Conservation (phyloP, 345 rosid genomes). For the Anacardium occidentale region DNA sequence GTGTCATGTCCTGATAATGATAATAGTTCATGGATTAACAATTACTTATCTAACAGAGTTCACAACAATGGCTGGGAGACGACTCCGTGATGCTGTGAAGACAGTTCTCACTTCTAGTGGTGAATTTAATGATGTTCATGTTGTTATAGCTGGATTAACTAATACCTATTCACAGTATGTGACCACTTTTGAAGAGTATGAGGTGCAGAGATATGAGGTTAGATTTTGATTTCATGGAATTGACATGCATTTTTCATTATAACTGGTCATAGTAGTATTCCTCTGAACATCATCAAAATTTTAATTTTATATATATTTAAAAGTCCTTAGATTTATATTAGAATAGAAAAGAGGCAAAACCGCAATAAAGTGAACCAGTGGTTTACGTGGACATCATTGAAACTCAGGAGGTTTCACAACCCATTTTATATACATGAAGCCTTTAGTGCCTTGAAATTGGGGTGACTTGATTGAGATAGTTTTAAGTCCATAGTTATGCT, state of each 20-base stretch:
- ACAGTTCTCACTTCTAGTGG: constrained; percentile 53
- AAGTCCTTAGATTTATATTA: too few species aligned
- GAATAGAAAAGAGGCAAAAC: too few species aligned
- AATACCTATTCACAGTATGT: constrained; percentile 92
- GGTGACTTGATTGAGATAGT: not conserved
- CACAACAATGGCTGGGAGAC: constrained; percentile 99
- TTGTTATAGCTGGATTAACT: constrained; percentile 90
- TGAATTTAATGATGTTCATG: constrained; percentile 53
- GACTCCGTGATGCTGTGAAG: constrained; percentile 93
- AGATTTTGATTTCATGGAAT: constrained; percentile 21
- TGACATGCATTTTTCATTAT: not conserved
- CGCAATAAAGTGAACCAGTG: too few species aligned
- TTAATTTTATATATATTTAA: too few species aligned
- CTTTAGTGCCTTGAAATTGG: not conserved
- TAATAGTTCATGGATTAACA: not conserved
- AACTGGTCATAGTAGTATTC: not conserved
- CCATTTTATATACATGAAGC: not conserved
- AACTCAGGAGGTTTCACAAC: not conserved
- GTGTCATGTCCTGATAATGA: not conserved
- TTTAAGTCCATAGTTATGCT: too few species aligned
- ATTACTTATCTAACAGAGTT: constrained; percentile 54
- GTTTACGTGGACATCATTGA: too few species aligned
- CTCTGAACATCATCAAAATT: not conserved
- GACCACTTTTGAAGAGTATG: constrained; percentile 91
- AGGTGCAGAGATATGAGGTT: constrained; percentile 95